phyloP scores from a whole-genome alignment of 306 rosid genomes.

The Sicyos baderoa region DNA sequence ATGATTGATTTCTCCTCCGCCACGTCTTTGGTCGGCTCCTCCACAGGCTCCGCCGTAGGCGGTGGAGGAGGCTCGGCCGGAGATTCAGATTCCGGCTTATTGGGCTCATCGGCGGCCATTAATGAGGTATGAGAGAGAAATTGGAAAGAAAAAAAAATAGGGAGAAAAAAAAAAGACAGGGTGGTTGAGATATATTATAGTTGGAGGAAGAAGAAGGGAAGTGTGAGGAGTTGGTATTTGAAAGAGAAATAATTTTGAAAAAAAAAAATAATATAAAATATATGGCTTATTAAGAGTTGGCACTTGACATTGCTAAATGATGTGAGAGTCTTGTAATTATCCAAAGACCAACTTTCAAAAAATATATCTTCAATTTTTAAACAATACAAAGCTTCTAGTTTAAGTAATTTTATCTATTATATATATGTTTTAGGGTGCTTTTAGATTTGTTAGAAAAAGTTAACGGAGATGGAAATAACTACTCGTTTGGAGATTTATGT shows the following conservation, averaged over 20 bases:
- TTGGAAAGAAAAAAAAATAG: too few species aligned
- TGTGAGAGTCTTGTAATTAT: too few species aligned
- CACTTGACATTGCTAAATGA: background rate
- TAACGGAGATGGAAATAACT: too few species aligned
- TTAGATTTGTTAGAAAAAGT: too few species aligned
- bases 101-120: constrained; percentile 8
- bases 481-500: too few species aligned
- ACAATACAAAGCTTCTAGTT: background rate
- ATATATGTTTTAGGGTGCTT: too few species aligned
- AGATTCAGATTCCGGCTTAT: background rate
- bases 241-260: background rate
- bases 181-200: constrained; percentile 19
- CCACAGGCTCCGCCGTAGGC: background rate
- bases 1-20: background rate
- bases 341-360: background rate
- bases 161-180: too few species aligned
- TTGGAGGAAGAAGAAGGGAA: constrained; percentile 6
- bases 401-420: too few species aligned
- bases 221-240: background rate
- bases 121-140: background rate
- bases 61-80: background rate
- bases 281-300: background rate
- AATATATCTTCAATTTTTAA: too few species aligned
- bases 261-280: too few species aligned
- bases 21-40: constrained; percentile 3